phyloP scores from a whole-genome alignment of 768 basidiomycete species.

The Tylopilus subfusipes region DNA sequence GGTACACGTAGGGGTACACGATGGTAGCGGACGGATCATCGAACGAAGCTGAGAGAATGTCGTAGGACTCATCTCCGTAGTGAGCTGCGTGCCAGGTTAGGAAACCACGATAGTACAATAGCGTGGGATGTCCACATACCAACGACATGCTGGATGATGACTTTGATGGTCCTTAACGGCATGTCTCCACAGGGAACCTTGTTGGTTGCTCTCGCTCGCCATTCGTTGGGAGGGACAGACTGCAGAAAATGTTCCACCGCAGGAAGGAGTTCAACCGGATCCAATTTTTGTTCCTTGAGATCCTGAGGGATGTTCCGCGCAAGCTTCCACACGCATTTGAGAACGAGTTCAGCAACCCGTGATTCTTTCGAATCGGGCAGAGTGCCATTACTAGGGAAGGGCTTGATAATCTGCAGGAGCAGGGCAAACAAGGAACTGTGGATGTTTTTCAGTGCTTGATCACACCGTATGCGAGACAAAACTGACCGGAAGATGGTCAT shows the following conservation, averaged over 20 bases:
- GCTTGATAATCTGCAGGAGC: constrained; percentile 77
- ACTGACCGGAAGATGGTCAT: constrained; percentile 89
- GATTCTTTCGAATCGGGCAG: constrained; percentile 74
- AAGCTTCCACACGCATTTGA: constrained; percentile 98
- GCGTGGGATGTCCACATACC: constrained; percentile 51
- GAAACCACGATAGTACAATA: constrained; percentile 8
- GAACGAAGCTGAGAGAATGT: constrained; percentile 84
- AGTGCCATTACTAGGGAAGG: constrained; percentile 75
- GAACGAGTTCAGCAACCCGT: constrained; percentile 86
- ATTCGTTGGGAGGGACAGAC: constrained; percentile 92
- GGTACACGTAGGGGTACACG: constrained; percentile 92
- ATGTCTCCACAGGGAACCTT: constrained; percentile 95
- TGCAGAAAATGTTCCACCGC: constrained; percentile 94
- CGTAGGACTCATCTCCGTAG: constrained; percentile 87
- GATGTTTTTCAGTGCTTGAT: constrained; percentile 6
- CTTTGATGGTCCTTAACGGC: constrained; percentile 97
- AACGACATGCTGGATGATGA: constrained; percentile 95
- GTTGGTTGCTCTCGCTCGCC: constrained; percentile 87
- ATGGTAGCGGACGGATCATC: constrained; percentile 98
- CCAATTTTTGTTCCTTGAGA: constrained; percentile 71
- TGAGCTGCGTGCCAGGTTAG: constrained; percentile 49
- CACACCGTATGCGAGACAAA: not conserved
- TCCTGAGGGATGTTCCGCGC: constrained; percentile 93
- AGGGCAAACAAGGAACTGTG: constrained; percentile 64
- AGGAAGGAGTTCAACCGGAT: constrained; percentile 85